Evolutionary conservation across 495 filamentous ascomycete genomes (phyloP).

Genomic region (Xylaria grammica): DNA sequence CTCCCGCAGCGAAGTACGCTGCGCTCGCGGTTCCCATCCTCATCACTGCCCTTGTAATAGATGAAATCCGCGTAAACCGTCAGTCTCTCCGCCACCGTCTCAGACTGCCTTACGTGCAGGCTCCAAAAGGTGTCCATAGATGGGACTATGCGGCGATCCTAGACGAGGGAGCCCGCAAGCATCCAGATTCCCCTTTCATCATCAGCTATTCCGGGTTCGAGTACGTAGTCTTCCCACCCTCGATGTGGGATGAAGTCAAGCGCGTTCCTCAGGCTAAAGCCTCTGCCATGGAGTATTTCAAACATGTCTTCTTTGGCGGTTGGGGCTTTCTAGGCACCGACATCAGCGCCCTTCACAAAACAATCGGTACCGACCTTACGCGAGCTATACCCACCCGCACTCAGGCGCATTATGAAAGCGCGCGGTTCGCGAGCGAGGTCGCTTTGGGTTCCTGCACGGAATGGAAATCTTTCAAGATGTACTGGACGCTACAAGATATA

Average conservation of each 20-base stretch:
- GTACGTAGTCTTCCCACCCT: slow-evolving; percentile 5
- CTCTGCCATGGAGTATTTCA: background rate
- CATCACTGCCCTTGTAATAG: no score
- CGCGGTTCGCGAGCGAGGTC: background rate
- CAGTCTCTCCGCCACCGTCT: no score
- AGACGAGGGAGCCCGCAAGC: no score
- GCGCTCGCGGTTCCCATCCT: no score
- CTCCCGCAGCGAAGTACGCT: no score
- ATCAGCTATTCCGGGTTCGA: no score
- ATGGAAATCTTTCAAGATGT: background rate
- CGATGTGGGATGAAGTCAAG: slow-evolving; percentile 5
- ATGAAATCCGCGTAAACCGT: no score
- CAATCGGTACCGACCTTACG: background rate
- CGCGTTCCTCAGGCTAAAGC: slow-evolving; percentile 5
- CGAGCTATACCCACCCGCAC: slow-evolving; percentile 1
- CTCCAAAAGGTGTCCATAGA: no score
- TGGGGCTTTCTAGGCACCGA: slow-evolving; percentile 10
- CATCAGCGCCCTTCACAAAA: background rate
- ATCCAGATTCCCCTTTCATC: no score
- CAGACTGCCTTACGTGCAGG: no score
- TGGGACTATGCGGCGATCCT: no score
- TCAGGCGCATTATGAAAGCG: background rate
- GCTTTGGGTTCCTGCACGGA: background rate
- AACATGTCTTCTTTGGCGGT: background rate
- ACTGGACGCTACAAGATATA: slow-evolving; percentile 1